Evolutionary conservation across 768 basidiomycete genomes (phyloP).

Genomic region (Rubroboletus satanas): DNA sequence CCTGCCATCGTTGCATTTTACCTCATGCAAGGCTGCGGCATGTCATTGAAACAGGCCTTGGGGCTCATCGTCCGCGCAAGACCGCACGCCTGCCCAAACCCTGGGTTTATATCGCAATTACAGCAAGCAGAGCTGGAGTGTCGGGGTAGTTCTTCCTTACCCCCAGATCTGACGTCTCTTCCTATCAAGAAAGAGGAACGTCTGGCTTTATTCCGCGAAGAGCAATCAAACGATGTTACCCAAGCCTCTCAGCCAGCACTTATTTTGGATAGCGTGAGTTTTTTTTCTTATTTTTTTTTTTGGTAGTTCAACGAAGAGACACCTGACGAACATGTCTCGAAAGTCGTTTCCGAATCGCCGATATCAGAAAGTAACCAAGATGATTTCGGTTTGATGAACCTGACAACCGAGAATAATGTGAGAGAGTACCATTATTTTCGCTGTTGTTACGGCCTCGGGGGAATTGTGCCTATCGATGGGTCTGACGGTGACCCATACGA

Average conservation of each 20-base stretch:
- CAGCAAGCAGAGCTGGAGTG: neutral
- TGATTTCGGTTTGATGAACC: neutral
- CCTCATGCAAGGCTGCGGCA: neutral
- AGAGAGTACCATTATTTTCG: neutral
- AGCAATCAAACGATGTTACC: neutral
- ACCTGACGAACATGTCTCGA: neutral
- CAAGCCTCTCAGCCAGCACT: neutral
- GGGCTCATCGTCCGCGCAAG: neutral
- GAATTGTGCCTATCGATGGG: neutral
- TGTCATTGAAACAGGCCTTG: conserved; percentile 3
- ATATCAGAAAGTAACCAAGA: neutral
- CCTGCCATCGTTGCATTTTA: conserved; percentile 5
- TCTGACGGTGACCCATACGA: no score
- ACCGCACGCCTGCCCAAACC: conserved; percentile 3
- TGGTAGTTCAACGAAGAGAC: neutral
- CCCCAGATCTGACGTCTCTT: neutral
- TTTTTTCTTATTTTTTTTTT: neutral
- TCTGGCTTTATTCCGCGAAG: conserved; percentile 5
- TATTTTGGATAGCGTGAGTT: neutral
- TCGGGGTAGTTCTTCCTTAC: neutral
- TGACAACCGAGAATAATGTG: no score
- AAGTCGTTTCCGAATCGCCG: neutral
- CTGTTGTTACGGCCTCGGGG: neutral
- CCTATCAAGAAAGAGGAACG: conserved; percentile 7
- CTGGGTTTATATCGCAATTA: conserved; percentile 2